Conservation (phyloP, 768 basidiomycete species). For the Agaricus blazei region DNA sequence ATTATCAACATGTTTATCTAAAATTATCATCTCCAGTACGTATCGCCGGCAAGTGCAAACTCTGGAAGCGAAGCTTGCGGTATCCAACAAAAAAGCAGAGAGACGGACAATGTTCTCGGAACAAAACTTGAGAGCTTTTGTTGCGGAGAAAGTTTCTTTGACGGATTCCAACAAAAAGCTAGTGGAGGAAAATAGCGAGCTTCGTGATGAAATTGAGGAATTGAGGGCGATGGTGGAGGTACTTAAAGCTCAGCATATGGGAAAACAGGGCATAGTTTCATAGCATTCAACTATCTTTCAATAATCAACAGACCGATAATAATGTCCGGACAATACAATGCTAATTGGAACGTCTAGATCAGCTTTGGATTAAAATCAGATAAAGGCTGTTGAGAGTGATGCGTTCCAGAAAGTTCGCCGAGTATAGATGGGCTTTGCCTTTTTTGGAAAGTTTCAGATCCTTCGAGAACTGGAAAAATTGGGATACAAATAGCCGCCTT, state of each 20-base stretch:
- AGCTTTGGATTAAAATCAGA: neutral
- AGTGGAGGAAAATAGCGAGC: slow-evolving; percentile 48
- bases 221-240: slow-evolving; percentile 67
- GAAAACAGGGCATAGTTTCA: slow-evolving; percentile 35
- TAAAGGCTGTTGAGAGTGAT: slow-evolving; percentile 12
- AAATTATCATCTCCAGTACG: slow-evolving; percentile 27
- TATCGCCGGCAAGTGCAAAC: slow-evolving; percentile 58
- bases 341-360: neutral
- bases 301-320: slow-evolving; percentile 1
- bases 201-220: slow-evolving; percentile 49
- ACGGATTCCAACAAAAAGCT: slow-evolving; percentile 47
- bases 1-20: slow-evolving; percentile 1
- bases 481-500: slow-evolving; percentile 28
- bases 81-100: slow-evolving; percentile 39
- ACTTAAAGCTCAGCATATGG: slow-evolving; percentile 52
- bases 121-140: slow-evolving; percentile 39
- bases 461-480: slow-evolving; percentile 42
- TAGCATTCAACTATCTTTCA: slow-evolving; percentile 38
- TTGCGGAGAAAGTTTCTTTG: slow-evolving; percentile 40
- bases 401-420: slow-evolving; percentile 40
- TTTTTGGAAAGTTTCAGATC: slow-evolving; percentile 43
- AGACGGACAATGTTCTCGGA: slow-evolving; percentile 25
- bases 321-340: neutral
- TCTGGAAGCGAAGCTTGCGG: slow-evolving; percentile 51
- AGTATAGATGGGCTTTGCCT: slow-evolving; percentile 22